Evolutionary conservation across 192 early-diverging fungal genomes (phyloP).

Genomic region (Backusella westeae): DNA sequence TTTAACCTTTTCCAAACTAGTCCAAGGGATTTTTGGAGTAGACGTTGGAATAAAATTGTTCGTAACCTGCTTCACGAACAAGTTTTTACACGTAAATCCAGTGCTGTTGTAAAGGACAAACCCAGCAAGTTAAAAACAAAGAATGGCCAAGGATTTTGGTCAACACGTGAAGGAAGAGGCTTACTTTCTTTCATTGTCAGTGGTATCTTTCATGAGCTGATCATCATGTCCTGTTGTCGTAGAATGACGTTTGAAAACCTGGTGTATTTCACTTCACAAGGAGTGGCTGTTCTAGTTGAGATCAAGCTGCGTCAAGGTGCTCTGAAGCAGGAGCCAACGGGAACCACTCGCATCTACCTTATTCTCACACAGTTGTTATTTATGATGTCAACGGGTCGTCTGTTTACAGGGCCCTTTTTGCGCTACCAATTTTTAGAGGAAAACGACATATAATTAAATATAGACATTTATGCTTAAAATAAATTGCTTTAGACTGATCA

Average conservation of each 20-base stretch:
- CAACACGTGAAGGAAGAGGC: not conserved
- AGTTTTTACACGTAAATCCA: not conserved
- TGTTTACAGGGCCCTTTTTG: constrained; percentile 23
- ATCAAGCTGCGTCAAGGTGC: constrained; percentile 8
- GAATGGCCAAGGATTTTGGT: not conserved
- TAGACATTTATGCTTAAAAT: not conserved
- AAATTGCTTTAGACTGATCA: not conserved
- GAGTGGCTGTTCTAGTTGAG: constrained; percentile 10
- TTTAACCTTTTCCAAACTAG: not conserved
- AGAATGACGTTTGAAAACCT: constrained; percentile 23
- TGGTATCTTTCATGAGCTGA: constrained; percentile 15
- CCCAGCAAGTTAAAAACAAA: not conserved
- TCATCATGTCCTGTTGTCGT: constrained; percentile 15
- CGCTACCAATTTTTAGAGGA: constrained; percentile 12
- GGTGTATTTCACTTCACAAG: constrained; percentile 14
- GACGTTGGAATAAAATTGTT: constrained; percentile 25
- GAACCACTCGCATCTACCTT: not conserved
- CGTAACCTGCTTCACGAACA: constrained; percentile 13
- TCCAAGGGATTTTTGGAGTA: constrained; percentile 23
- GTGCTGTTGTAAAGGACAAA: not conserved
- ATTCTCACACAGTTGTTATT: not conserved
- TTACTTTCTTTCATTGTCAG: constrained; percentile 7
- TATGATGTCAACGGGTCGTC: constrained; percentile 9
- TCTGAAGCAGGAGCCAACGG: constrained; percentile 8
- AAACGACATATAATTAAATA: not conserved